Evolutionary conservation across 306 rosid genomes (phyloP), one percentile per base, ranked within the genome.

Genomic region (Gynostemma pentaphyllum): DNA sequence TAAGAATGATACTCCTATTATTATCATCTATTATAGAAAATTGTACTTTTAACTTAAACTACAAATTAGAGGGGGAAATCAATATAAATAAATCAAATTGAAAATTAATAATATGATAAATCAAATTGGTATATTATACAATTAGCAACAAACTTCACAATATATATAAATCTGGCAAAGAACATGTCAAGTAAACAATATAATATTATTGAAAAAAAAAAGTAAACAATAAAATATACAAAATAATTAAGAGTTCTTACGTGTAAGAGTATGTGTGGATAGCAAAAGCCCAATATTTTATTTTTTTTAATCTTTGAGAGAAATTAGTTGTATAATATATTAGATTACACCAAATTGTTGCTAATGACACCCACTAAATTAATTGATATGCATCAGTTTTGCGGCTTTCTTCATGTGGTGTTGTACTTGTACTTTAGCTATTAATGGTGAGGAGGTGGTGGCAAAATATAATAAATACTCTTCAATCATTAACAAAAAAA

Each of bases 331-430:
- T 57, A 18, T 57, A 57, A 56, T 57, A 19, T 44, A 32, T 18
- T 32, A 56, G 28, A 34, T 57, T 57, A 57, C 64, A 57, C 36
- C 64, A 57, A 57, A 57, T 57, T 19, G 15, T 56, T 32, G 29
- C 45, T 0, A 19, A 10, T 34, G 29, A 56, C 64, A 56, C 45
- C 63, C 8, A 54, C 41, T 28, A 28, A 28, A 54, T 54, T 54
- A 52, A 52, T 52, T 24, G 21, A 52, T 27, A 52, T 37, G 27
- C 24, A 52, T 52, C 37, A 52, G 59, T 37, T 27, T 52, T 52
- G 12, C 37, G 27, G 59, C 59, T 27, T 52, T 52, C 5, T 52
- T 26, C 10, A 5, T 52, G 21, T 4, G 14, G 37, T 24, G 37
- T 52, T 27, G 59, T 27, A 51, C 57, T 52, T 27, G 59, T 27